A percentile compares a stretch with the other conserved stretches of the same genome.
These are phyloP conservation scores for Saccharomycopsis amapae DNA, from an alignment of 805 yeast species.

Conservation along the genomic window DNA sequence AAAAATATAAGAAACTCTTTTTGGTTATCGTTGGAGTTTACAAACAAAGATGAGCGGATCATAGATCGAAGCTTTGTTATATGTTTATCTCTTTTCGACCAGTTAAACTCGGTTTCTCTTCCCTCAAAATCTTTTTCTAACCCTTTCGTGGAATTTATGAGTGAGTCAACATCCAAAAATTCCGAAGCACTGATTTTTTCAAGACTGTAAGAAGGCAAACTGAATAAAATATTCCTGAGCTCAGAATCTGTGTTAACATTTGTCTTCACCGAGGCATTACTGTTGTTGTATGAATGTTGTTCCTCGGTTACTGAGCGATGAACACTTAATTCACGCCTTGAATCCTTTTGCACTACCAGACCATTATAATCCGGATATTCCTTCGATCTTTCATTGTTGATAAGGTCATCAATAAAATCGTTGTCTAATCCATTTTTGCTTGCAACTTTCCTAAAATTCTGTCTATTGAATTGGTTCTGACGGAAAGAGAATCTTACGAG, in stretches of 20 bases:
- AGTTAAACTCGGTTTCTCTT: slow-evolving; percentile 82
- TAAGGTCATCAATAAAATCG: background rate
- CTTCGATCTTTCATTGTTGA: too few species aligned
- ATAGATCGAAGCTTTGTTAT: slow-evolving; percentile 52
- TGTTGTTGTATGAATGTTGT: too few species aligned
- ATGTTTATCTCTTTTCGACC: slow-evolving; percentile 65
- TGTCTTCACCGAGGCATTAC: too few species aligned
- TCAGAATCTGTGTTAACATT: slow-evolving; percentile 1
- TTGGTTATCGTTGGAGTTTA: slow-evolving; percentile 30
- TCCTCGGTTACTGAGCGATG: too few species aligned
- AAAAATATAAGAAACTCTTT: slow-evolving; percentile 30
- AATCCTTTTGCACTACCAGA: too few species aligned
- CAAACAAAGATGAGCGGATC: slow-evolving; percentile 48
- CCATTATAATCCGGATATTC: too few species aligned
- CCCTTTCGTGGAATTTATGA: slow-evolving; percentile 24
- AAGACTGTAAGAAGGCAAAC: background rate
- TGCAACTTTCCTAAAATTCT: slow-evolving; percentile 11
- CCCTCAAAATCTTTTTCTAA: slow-evolving; percentile 42
- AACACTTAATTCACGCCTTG: too few species aligned
- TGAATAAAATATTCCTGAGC: too few species aligned
- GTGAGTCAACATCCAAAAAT: background rate
- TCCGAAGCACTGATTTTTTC: background rate
- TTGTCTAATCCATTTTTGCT: background rate
- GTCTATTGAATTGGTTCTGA: slow-evolving; percentile 1
- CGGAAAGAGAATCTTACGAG: slow-evolving; percentile 4